Evolutionary conservation across 164 flowering plant species (phyloP).

Genomic region (Santalum album): DNA sequence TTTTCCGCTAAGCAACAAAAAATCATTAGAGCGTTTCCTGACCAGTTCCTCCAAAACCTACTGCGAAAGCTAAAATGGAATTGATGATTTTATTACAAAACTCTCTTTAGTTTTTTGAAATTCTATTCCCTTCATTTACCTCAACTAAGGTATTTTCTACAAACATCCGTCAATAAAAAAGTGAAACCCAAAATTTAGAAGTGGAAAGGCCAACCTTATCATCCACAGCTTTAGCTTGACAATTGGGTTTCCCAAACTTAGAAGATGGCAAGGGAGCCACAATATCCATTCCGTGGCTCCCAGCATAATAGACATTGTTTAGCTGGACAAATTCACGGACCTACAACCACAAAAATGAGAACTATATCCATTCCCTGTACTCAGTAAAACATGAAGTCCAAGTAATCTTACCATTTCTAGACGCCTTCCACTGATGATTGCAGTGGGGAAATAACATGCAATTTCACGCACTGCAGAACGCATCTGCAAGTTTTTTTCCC

Average conservation of each 20-base stretch:
- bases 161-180: no score
- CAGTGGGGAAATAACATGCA: constrained; percentile 45
- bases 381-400: no score
- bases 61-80: no score
- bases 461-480: constrained; percentile 46
- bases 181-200: no score
- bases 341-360: constrained; percentile 12
- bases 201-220: constrained; percentile 6
- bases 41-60: no score
- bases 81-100: no score
- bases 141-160: no score
- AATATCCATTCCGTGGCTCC: constrained; percentile 57
- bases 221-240: constrained; percentile 13
- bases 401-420: constrained; percentile 41
- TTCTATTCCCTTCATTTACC: no score
- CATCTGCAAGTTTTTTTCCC: constrained; percentile 30
- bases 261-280: constrained; percentile 18
- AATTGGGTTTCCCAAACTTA: constrained; percentile 9
- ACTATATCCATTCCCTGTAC: background rate
- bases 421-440: constrained; percentile 57
- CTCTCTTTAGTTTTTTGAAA: no score
- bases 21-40: no score
- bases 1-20: no score
- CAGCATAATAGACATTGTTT: constrained; percentile 32
- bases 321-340: constrained; percentile 36